Conservation (phyloP, 2,329 filamentous ascomycete species). For the Pseudogymnoascus sp. region DNA sequence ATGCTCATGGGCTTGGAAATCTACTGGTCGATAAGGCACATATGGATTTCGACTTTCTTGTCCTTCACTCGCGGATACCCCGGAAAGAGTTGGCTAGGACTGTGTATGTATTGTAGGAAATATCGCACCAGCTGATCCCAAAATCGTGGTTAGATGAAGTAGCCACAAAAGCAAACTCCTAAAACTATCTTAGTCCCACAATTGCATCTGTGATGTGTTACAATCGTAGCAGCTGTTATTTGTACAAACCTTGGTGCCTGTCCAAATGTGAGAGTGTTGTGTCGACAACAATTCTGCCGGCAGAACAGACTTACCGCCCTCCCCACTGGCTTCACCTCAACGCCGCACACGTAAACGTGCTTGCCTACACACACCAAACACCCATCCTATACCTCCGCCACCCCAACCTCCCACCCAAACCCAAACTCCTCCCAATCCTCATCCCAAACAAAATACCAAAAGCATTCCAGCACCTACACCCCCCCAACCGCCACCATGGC, state of each 20-base stretch:
- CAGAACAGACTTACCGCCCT: neutral
- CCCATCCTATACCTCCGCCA: neutral
- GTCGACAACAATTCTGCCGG: neutral
- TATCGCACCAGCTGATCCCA: neutral
- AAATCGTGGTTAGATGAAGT: neutral
- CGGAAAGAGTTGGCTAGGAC: neutral
- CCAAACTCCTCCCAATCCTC: neutral
- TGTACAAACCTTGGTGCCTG: neutral
- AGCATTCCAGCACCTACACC: neutral
- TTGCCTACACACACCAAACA: neutral
- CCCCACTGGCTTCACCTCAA: neutral
- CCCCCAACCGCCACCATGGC: neutral
- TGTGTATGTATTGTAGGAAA: neutral
- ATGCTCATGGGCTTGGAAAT: neutral
- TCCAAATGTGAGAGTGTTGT: neutral
- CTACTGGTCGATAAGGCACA: neutral
- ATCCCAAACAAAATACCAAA: neutral
- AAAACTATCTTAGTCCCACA: neutral
- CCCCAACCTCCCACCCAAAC: neutral
- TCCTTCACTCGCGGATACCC: neutral
- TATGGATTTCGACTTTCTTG: neutral
- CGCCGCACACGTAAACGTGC: neutral
- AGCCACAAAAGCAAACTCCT: neutral
- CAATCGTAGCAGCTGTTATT: neutral
- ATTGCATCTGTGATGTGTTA: neutral